phyloP scores from a whole-genome alignment of 495 filamentous ascomycete genomes.

The Schizothecium vesticola region DNA sequence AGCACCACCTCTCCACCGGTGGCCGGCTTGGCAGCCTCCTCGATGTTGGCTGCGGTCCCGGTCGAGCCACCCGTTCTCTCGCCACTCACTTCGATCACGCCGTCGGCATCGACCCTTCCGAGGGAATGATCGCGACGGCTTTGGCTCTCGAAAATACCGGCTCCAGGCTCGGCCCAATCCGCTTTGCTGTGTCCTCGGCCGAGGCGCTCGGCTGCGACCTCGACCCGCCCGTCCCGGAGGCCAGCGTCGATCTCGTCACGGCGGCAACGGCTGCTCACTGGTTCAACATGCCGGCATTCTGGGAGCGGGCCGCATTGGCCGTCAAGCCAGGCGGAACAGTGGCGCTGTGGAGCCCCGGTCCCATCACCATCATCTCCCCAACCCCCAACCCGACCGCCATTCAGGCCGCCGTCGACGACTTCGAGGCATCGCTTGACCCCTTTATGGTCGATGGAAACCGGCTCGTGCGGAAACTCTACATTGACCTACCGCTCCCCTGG shows the following conservation, averaged over 20 bases:
- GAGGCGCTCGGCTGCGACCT: slow-evolving; percentile 37
- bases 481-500: slow-evolving; percentile 49
- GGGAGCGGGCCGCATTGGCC: slow-evolving; percentile 50
- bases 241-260: slow-evolving; percentile 48
- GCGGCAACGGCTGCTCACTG: slow-evolving; percentile 53
- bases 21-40: slow-evolving; percentile 43
- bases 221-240: slow-evolving; percentile 18
- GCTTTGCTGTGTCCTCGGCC: slow-evolving; percentile 41
- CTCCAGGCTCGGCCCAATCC: slow-evolving; percentile 22
- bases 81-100: slow-evolving; percentile 39
- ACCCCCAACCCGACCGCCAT: slow-evolving; percentile 29
- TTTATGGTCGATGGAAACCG: slow-evolving; percentile 37
- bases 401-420: slow-evolving; percentile 11
- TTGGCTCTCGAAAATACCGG: slow-evolving; percentile 24
- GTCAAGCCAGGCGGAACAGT: slow-evolving; percentile 54
- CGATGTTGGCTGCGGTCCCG: slow-evolving; percentile 56
- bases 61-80: slow-evolving; percentile 38
- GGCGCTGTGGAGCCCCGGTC: slow-evolving; percentile 48
- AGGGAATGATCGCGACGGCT: slow-evolving; percentile 48
- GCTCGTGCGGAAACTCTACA: slow-evolving; percentile 35
- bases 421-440: slow-evolving; percentile 23
- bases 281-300: slow-evolving; percentile 59
- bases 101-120: slow-evolving; percentile 49
- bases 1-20: slow-evolving; percentile 45
- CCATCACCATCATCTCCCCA: slow-evolving; percentile 24